Base-by-base conservation (phyloP, 1,139 yeast genomes). In the Sugiyamaella grinbergsii region DNA sequence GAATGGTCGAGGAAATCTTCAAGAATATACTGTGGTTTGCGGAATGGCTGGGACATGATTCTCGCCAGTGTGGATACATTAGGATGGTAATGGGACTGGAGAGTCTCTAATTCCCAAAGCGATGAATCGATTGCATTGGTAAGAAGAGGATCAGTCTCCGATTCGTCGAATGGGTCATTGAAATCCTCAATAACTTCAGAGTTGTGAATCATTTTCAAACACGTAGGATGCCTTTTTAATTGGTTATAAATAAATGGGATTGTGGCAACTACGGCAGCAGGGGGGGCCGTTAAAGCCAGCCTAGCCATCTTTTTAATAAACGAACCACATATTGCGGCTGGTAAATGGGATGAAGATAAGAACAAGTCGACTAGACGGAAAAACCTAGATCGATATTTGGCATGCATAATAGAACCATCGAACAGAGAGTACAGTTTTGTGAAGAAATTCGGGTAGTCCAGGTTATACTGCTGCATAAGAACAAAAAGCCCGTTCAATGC, bases 1-100 rank as follows among this genome's bases (percentile, higher is more conserved):
- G 85, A 83, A 89, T 96, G 93, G 68, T 91, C 96, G 64, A 93
- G 72, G 71, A 93, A 93, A 68, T 93, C 98, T 65, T 93, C 98
- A 75, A 93, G 75, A 64, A 87, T 86, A 68, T 94, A 93, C 60
- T 79, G 79, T 53, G 86, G 84, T 67, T 93, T 94, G 64, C 84
- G 81, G 71, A 93, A 91, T 2, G 96, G 97, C 67, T 93, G 97
- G 19, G 82, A 77, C 65, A 87, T 85, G 36, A 93, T 87, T 65
- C 82, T 84, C 10, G 97, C 97, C 61, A 93, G 74, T 0, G 97
- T 86, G 1, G 97, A 93, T 18, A 94, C 88, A 62, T 93, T 93
- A 8, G 98, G 98, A 69, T 93, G 98, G 64, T 89, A 93, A 67
- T 93, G 99, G n/a, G 79, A 71, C 76, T 84, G 82, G 54, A 87